A percentile compares a stretch with the other conserved stretches of the same genome.
phyloP scores from a whole-genome alignment of 352 stramenopile species.

The Phytophthora boehmeriae region DNA sequence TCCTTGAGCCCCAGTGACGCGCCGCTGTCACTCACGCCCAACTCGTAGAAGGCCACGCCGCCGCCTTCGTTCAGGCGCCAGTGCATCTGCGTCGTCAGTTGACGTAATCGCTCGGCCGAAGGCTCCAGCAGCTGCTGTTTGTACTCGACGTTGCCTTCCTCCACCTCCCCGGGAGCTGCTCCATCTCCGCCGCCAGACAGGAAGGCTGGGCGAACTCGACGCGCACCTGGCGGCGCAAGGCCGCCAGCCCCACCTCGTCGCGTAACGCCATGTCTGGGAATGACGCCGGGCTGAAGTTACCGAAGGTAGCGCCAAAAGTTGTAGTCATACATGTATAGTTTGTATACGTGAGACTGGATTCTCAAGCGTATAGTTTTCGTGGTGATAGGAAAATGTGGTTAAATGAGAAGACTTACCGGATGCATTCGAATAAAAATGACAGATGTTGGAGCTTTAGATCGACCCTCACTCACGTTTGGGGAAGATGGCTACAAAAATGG shows the following conservation, averaged over 20 bases:
- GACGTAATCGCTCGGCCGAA: slow-evolving; percentile 71
- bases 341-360: too few species aligned
- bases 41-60: slow-evolving; percentile 85
- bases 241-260: slow-evolving; percentile 27
- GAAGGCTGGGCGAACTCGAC: slow-evolving; percentile 23
- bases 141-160: slow-evolving; percentile 92
- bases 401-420: too few species aligned
- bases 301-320: too few species aligned
- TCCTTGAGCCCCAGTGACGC: slow-evolving; percentile 69
- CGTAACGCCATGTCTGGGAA: slow-evolving; percentile 15
- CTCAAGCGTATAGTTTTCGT: too few species aligned
- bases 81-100: slow-evolving; percentile 91
- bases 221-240: slow-evolving; percentile 25
- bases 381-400: too few species aligned
- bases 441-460: too few species aligned
- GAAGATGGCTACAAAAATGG: too few species aligned
- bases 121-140: slow-evolving; percentile 89
- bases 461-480: too few species aligned
- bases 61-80: slow-evolving; percentile 91
- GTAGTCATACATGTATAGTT: too few species aligned
- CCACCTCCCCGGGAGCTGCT: slow-evolving; percentile 71
- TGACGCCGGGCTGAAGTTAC: too few species aligned
- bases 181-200: neutral
- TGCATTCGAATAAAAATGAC: too few species aligned
- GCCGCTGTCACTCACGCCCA: slow-evolving; percentile 89